These are phyloP conservation scores for Aspergillus olivimuriae DNA, from an alignment of 495 filamentous ascomycete species.

Conservation along the genomic window DNA sequence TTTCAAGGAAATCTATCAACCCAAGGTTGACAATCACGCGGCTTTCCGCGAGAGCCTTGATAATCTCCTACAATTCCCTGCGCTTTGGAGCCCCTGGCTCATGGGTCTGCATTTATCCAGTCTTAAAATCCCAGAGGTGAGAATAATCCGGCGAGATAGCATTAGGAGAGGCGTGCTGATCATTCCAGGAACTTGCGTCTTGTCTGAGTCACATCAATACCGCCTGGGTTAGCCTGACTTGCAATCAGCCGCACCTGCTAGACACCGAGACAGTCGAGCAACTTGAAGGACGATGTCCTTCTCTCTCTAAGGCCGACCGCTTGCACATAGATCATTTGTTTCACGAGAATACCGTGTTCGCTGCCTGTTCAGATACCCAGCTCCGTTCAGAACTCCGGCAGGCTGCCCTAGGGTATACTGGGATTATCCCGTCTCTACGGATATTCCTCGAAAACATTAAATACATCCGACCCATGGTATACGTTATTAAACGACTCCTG, in stretches of 20 bases:
- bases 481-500: conserved; percentile 20
- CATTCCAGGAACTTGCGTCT: conserved; percentile 10
- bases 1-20: conserved; percentile 7
- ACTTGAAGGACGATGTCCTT: conserved; percentile 14
- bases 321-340: conserved; percentile 11
- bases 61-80: conserved; percentile 6
- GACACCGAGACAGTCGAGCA: conserved; percentile 13
- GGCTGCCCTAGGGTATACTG: conserved; percentile 6
- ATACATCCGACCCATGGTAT: conserved; percentile 19
- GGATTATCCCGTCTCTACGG: conserved; percentile 19
- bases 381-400: conserved; percentile 6
- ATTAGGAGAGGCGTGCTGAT: no score
- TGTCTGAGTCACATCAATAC: neutral
- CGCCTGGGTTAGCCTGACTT: conserved; percentile 2
- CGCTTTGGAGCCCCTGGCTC: conserved; percentile 5
- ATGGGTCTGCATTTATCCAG: conserved; percentile 8
- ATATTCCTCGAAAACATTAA: conserved; percentile 26
- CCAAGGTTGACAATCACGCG: neutral
- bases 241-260: conserved; percentile 1
- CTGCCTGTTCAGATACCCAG: conserved; percentile 3
- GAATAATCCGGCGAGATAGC: no score
- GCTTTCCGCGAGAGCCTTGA: conserved; percentile 2
- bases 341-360: conserved; percentile 8
- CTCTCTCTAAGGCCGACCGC: conserved; percentile 13
- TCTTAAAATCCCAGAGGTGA: conserved; percentile 7